Percentiles rank a stretch among this genome's conserved stretches.
These are phyloP conservation scores for Stephanodiscus minutulus DNA, from an alignment of 108 stramenopile species.

Conservation along the genomic window DNA sequence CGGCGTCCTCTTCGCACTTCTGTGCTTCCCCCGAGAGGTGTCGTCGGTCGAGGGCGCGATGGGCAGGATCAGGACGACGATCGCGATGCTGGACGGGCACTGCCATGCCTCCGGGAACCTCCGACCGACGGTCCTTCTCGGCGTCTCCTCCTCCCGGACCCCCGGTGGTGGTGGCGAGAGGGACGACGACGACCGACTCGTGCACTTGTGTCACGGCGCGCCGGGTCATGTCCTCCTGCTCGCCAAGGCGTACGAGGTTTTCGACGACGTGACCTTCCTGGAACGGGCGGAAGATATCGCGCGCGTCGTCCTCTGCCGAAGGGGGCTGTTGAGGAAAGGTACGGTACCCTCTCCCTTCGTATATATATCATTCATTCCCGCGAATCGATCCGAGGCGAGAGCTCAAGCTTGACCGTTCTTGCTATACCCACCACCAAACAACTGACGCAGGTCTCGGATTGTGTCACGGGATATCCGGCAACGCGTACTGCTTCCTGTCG, in stretches of 20 bases:
- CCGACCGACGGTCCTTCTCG: constrained; percentile 27
- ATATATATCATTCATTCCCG: neutral
- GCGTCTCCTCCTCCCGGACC: too few species aligned
- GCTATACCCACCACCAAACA: neutral
- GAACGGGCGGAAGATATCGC: constrained; percentile 50
- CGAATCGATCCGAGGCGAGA: neutral
- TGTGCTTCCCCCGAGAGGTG: constrained; percentile 49
- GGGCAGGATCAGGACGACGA: constrained; percentile 46
- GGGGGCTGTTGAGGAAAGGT: constrained; percentile 61
- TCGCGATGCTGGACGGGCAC: constrained; percentile 30
- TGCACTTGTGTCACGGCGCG: constrained; percentile 82
- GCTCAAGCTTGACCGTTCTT: neutral
- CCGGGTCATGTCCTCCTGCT: constrained; percentile 66
- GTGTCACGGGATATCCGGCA: constrained; percentile 77
- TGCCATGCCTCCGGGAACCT: constrained; percentile 63
- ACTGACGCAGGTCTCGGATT: constrained; percentile 52
- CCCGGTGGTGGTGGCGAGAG: too few species aligned
- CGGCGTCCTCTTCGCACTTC: constrained; percentile 65
- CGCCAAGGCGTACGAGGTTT: constrained; percentile 58
- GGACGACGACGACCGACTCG: constrained; percentile 47
- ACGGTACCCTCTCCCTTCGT: neutral
- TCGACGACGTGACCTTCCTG: constrained; percentile 49
- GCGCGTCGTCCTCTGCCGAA: constrained; percentile 53
- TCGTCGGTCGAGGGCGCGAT: constrained; percentile 29
- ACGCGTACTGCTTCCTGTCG: constrained; percentile 67